Conservation (phyloP, 1,284 basidiomycete genomes). For the Porodaedalea pini region DNA sequence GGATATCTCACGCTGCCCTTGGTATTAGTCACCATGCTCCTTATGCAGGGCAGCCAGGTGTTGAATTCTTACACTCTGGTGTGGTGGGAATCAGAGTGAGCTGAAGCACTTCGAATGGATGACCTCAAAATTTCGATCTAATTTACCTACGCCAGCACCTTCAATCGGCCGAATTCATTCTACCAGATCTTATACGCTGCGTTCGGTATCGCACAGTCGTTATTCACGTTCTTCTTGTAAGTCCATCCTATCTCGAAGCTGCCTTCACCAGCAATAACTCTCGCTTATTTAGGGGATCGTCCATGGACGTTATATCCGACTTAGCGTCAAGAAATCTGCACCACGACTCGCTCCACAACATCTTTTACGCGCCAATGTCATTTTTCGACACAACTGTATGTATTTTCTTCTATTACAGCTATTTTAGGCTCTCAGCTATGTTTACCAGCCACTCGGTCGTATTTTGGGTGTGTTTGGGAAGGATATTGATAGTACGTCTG, state of each 20-base stretch:
- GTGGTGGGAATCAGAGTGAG: slow-evolving; percentile 70
- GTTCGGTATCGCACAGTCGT: slow-evolving; percentile 56
- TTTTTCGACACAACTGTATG: slow-evolving; percentile 67
- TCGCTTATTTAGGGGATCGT: slow-evolving; percentile 43
- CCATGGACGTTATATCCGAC: slow-evolving; percentile 55
- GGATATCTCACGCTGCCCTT: slow-evolving; percentile 55
- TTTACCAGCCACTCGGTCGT: slow-evolving; percentile 52
- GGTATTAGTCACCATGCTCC: slow-evolving; percentile 48
- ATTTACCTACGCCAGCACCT: slow-evolving; percentile 35
- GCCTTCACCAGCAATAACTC: background rate
- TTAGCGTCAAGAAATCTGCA: slow-evolving; percentile 60
- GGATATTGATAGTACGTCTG: slow-evolving; percentile 53
- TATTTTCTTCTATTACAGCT: background rate
- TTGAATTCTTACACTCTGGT: slow-evolving; percentile 60
- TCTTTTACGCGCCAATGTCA: slow-evolving; percentile 67
- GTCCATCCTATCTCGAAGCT: slow-evolving; percentile 23
- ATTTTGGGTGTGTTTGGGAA: slow-evolving; percentile 64
- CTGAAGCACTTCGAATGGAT: slow-evolving; percentile 16
- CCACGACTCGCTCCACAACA: slow-evolving; percentile 47
- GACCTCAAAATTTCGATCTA: background rate
- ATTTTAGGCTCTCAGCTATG: background rate
- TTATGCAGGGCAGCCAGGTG: slow-evolving; percentile 64
- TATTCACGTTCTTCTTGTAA: slow-evolving; percentile 61
- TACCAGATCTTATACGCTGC: slow-evolving; percentile 74
- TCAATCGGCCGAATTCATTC: slow-evolving; percentile 48